Evolutionary conservation across 2,329 filamentous ascomycete genomes (phyloP).

Genomic region (Alternaria ethzedia): DNA sequence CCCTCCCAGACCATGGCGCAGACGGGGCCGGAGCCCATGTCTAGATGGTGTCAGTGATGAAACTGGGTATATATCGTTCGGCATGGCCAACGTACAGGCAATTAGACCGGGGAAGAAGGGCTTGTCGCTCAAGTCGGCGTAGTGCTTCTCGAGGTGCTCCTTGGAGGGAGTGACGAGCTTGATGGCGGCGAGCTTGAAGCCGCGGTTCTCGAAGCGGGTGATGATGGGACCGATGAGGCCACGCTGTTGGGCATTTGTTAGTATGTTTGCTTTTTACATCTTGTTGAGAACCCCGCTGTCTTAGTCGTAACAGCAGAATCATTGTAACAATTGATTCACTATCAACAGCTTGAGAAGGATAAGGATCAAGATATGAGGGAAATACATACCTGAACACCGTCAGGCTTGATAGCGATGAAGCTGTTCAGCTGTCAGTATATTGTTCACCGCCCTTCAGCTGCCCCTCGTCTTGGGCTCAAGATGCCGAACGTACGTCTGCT

Average conservation of each 20-base stretch:
- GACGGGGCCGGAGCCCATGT: conserved; percentile 97
- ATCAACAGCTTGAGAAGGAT: neutral
- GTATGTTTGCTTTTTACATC: conserved; percentile 8
- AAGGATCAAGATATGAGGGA: too few relatives aligned
- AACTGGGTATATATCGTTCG: neutral
- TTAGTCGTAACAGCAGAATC: neutral
- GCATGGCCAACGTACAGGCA: conserved; percentile 69
- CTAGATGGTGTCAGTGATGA: conserved; percentile 53
- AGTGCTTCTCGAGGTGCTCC: conserved; percentile 98
- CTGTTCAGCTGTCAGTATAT: conserved; percentile 58
- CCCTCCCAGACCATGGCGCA: conserved; percentile 99
- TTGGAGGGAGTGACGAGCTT: conserved; percentile 90
- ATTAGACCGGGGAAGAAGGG: conserved; percentile 96
- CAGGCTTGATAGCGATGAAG: conserved; percentile 99
- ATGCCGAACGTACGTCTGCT: conserved; percentile 77
- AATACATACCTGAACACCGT: conserved; percentile 89
- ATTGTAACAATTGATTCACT: neutral
- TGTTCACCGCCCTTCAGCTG: conserved; percentile 25
- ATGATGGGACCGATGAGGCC: conserved; percentile 98
- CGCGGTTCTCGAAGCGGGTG: conserved; percentile 95
- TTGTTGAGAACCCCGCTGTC: conserved; percentile 1
- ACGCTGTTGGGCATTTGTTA: conserved; percentile 65
- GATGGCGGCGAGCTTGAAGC: conserved; percentile 98
- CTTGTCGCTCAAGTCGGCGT: conserved; percentile 90
- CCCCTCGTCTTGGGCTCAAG: neutral